Evolutionary conservation across 441 rosid species (phyloP).

Genomic region (Macaranga tanarius): DNA sequence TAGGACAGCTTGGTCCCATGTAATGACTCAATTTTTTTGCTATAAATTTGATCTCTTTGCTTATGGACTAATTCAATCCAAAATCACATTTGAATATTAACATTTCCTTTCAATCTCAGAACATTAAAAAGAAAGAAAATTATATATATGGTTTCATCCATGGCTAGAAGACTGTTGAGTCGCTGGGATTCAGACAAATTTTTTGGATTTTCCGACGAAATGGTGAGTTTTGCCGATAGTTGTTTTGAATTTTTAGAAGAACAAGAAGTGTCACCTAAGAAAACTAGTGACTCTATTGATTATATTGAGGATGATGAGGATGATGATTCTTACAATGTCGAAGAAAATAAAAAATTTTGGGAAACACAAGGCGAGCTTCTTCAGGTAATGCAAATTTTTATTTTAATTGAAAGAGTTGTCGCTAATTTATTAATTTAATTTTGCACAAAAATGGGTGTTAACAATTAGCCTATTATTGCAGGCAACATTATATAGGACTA

Average conservation of each 20-base stretch:
- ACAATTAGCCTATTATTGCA: constrained; percentile 24
- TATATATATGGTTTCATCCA: constrained; percentile 12
- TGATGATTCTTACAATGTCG: constrained; percentile 31
- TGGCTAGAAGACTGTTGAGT: constrained; percentile 7
- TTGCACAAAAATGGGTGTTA: no score
- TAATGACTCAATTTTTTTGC: constrained; percentile 17
- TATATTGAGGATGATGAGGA: constrained; percentile 26
- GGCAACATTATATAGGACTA: constrained; percentile 67
- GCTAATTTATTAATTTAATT: not conserved
- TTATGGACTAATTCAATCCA: constrained; percentile 11
- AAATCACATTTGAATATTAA: not conserved
- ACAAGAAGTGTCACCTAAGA: constrained; percentile 26
- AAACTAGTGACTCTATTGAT: constrained; percentile 28
- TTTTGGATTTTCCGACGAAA: constrained; percentile 48
- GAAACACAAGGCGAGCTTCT: constrained; percentile 64
- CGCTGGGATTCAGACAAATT: constrained; percentile 39
- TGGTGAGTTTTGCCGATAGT: constrained; percentile 53
- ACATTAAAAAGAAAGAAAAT: no score
- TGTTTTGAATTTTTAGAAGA: constrained; percentile 61
- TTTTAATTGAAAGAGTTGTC: no score
- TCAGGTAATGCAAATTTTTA: constrained; percentile 41
- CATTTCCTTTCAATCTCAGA: not conserved
- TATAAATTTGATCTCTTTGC: constrained; percentile 35
- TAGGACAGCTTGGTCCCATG: constrained; percentile 37
- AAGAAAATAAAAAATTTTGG: constrained; percentile 61